phyloP scores from a whole-genome alignment of 2,329 filamentous ascomycete genomes.

The Aspergillus terreus region DNA sequence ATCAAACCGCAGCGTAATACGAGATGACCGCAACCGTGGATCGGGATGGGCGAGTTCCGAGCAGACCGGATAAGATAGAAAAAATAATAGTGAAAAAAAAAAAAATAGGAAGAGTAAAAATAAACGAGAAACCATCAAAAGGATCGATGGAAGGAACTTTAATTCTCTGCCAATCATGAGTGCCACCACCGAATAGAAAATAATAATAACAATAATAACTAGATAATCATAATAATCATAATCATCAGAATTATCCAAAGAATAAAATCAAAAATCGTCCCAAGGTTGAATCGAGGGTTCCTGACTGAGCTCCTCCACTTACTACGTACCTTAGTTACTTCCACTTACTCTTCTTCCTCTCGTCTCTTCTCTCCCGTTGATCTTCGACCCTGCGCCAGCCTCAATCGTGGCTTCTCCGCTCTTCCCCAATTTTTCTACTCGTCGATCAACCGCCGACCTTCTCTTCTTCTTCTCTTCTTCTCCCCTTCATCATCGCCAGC shows the following conservation, averaged over 20 bases:
- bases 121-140: background rate
- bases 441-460: constrained; percentile 18
- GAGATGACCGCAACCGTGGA: background rate
- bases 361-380: constrained; percentile 1
- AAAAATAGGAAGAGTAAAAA: background rate
- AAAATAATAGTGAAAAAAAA: background rate
- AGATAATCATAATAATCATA: too few relatives aligned
- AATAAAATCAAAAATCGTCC: too few relatives aligned
- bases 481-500: background rate
- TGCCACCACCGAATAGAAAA: too few relatives aligned
- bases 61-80: too few relatives aligned
- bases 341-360: background rate
- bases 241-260: too few relatives aligned
- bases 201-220: too few relatives aligned
- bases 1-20: background rate
- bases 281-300: too few relatives aligned
- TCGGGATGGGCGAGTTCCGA: too few relatives aligned
- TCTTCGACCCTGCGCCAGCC: background rate
- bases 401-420: constrained; percentile 11
- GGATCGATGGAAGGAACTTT: background rate
- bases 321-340: too few relatives aligned
- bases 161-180: background rate
- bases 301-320: too few relatives aligned
- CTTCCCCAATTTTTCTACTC: constrained; percentile 9
- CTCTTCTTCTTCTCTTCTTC: constrained; percentile 14